Base-by-base conservation (phyloP, 2,329 filamentous ascomycete genomes). In the Pseudogymnoascus sp. region DNA sequence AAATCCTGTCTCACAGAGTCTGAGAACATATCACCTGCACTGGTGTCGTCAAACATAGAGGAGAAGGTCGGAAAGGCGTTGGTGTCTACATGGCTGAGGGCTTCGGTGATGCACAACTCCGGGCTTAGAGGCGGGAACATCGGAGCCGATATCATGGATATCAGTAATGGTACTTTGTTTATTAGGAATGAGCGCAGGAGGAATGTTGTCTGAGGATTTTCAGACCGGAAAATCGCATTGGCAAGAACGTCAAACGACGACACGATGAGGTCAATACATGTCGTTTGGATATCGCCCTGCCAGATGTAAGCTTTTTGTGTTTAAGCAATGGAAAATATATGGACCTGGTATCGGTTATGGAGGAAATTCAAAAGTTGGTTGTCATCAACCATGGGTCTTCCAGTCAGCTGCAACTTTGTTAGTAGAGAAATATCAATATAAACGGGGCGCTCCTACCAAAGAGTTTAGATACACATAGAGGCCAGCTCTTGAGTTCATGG, bases 161-260 rank as follows among this genome's bases (percentile, higher is more conserved):
- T 77, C 7, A 90, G 78, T 2, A 82, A 69, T 0, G 88, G 88
- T 3, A 91, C 74, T 70, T 86, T 82, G 83, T 92, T 85, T 68
- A 96, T 88, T 23, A 99, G 80, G 72, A 95, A 99, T 0, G 93
- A 96, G 37, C 91, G 88, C 61, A 96, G 81, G 17, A 93, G 77
- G 64, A 92, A 88, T 63, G 90, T 82, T 0, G 80, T 82, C 61
- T 84, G 79, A 17, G 75, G 74, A 7, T 83, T 78, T 70, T 88
- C 84, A 53, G 80, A 83, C 38, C 89, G 85, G 68, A 95, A 90
- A 66, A 93, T 89, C 4, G 89, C 89, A 70, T 96, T 96, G 37
- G 92, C 90, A 15, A 99, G 80, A 4, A 96, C 83, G 70, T 97
- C 93, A 71, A 99, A 97, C 0, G 92, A 88, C 1, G 92, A 91